Evolutionary conservation across 352 stramenopile species (phyloP).

Genomic region (Phytopythium boreale): DNA sequence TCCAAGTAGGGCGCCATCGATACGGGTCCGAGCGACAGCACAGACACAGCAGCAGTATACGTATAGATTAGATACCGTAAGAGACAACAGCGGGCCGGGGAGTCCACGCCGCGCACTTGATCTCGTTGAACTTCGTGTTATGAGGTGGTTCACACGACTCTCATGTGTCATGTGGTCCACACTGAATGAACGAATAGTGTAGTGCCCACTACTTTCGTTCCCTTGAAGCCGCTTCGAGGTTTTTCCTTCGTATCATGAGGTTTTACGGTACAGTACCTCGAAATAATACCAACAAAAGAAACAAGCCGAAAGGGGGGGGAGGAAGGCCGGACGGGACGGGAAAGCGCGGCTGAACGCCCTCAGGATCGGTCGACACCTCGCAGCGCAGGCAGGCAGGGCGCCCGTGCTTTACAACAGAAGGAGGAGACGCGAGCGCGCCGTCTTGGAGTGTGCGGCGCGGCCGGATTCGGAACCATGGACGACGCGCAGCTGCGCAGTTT

Average conservation of each 20-base stretch:
- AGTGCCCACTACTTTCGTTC: too few species aligned
- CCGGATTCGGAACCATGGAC: slow-evolving; percentile 36
- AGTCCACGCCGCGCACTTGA: background rate
- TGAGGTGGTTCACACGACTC: too few species aligned
- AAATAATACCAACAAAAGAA: too few species aligned
- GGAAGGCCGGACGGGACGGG: background rate
- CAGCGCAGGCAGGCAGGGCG: too few species aligned
- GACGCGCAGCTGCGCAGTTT: slow-evolving; percentile 72
- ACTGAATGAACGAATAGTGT: too few species aligned
- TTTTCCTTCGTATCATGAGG: too few species aligned
- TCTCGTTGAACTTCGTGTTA: background rate
- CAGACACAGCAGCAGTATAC: slow-evolving; percentile 8
- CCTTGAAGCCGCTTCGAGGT: too few species aligned
- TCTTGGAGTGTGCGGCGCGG: background rate
- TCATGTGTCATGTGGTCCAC: too few species aligned
- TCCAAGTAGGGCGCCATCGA: slow-evolving; percentile 46
- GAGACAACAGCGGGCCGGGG: background rate
- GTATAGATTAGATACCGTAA: slow-evolving; percentile 7
- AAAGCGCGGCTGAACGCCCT: background rate
- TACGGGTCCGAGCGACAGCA: background rate
- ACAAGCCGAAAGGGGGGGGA: background rate
- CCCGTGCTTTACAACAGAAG: too few species aligned
- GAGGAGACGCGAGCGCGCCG: background rate
- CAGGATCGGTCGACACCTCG: background rate
- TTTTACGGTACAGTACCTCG: too few species aligned